Percentiles rank a stretch among this genome's conserved stretches.
phyloP scores from a whole-genome alignment of 495 filamentous ascomycete genomes.

The Neurospora sublineolata region DNA sequence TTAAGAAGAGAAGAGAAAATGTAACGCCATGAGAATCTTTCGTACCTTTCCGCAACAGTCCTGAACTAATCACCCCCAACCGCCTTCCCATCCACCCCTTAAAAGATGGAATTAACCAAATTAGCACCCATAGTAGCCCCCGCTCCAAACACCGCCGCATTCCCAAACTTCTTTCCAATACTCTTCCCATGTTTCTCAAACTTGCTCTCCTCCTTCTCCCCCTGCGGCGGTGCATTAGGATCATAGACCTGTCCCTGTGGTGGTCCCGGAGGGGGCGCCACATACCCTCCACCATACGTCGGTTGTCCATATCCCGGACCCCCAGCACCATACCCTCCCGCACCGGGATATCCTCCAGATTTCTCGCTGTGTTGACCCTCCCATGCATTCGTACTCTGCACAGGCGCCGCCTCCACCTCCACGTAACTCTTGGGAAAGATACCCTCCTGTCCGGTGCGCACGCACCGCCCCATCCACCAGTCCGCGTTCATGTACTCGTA shows the following conservation, averaged over 20 bases:
- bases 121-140: conserved; percentile 86
- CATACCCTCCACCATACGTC: neutral
- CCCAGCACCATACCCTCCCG: conserved; percentile 12
- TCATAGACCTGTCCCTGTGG: conserved; percentile 31
- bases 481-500: conserved; percentile 88
- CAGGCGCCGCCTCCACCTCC: conserved; percentile 29
- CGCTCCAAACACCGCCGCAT: conserved; percentile 68
- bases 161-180: conserved; percentile 68
- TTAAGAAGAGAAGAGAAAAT: neutral
- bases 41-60: neutral
- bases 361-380: neutral
- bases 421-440: conserved; percentile 90
- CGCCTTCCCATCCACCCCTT: neutral
- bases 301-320: neutral
- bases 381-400: neutral
- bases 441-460: conserved; percentile 68
- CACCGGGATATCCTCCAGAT: neutral
- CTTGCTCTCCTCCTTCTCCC: conserved; percentile 24
- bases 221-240: conserved; percentile 35
- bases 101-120: conserved; percentile 83
- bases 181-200: conserved; percentile 52
- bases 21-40: neutral
- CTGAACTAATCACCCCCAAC: neutral
- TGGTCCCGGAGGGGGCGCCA: conserved; percentile 7
- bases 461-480: conserved; percentile 87